phyloP scores from a whole-genome alignment of 768 basidiomycete genomes.

The Cyathus striatus region DNA sequence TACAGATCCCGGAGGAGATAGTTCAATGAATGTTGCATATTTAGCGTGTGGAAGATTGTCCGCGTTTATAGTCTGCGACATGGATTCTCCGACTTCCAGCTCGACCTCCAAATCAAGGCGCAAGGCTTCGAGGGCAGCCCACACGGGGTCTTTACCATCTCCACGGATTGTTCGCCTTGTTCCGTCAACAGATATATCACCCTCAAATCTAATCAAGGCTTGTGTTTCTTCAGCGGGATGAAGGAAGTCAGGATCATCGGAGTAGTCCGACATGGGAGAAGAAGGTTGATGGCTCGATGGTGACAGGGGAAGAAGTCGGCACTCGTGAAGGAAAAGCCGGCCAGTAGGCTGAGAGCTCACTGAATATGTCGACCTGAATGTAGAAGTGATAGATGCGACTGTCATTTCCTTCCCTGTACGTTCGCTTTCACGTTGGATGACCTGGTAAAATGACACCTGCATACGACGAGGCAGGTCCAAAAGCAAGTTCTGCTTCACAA shows the following conservation, averaged over 20 bases:
- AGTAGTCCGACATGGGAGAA: constrained; percentile 32
- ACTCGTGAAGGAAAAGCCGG: constrained; percentile 60
- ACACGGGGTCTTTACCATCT: constrained; percentile 76
- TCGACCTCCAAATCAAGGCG: constrained; percentile 57
- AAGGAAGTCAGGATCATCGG: constrained; percentile 41
- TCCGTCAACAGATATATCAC: constrained; percentile 65
- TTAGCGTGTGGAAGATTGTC: constrained; percentile 27
- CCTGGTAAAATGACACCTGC: constrained; percentile 92
- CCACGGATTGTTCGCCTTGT: constrained; percentile 59
- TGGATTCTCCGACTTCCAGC: constrained; percentile 66
- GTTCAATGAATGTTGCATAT: constrained; percentile 75
- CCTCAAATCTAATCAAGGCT: constrained; percentile 48
- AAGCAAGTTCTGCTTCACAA: constrained; percentile 87
- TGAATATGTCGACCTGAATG: constrained; percentile 80
- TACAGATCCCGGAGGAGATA: constrained; percentile 45
- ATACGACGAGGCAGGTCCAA: constrained; percentile 97
- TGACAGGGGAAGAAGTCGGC: constrained; percentile 46
- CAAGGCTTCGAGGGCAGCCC: constrained; percentile 73
- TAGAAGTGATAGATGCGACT: constrained; percentile 87
- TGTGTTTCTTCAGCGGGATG: constrained; percentile 7
- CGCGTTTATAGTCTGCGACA: constrained; percentile 59
- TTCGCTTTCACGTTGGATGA: constrained; percentile 89
- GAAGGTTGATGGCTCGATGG: constrained; percentile 31
- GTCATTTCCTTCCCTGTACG: constrained; percentile 91
- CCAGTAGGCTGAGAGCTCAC: constrained; percentile 66